Conservation (phyloP, 148 eudicot genomes). For the Chenopodium album region DNA sequence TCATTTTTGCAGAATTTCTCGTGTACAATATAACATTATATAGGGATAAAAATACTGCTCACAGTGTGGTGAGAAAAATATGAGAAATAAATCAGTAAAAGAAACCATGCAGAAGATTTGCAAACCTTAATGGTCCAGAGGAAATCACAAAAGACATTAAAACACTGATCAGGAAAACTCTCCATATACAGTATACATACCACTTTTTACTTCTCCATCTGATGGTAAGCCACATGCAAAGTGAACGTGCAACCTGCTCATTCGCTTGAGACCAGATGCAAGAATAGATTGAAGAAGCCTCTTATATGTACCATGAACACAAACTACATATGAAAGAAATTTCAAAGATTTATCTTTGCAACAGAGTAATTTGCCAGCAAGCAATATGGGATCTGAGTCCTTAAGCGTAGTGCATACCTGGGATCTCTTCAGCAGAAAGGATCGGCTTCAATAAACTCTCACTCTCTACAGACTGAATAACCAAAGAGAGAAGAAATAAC, state of each 20-base stretch:
- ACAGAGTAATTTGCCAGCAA: neutral
- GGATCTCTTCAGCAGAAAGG: conserved; percentile 78
- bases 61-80: neutral
- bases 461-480: conserved; percentile 69
- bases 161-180: neutral
- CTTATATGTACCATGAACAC: conserved; percentile 92
- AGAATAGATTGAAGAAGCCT: conserved; percentile 63
- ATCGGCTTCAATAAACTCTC: conserved; percentile 82
- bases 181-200: conserved; percentile 32
- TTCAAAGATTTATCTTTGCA: neutral
- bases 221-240: conserved; percentile 88
- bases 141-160: neutral
- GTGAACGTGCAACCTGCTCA: conserved; percentile 83
- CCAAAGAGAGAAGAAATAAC: conserved; percentile 2
- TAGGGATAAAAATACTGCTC: neutral
- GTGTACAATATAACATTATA: neutral
- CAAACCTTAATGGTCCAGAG: neutral
- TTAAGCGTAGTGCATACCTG: conserved; percentile 42
- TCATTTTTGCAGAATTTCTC: neutral
- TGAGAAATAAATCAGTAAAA: neutral
- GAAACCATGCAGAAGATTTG: neutral
- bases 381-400: neutral
- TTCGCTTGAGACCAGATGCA: conserved; percentile 78
- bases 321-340: conserved; percentile 45
- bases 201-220: conserved; percentile 87